Evolutionary conservation across 2,329 filamentous ascomycete species (phyloP).

Genomic region (Ophiostoma fasciatum): DNA sequence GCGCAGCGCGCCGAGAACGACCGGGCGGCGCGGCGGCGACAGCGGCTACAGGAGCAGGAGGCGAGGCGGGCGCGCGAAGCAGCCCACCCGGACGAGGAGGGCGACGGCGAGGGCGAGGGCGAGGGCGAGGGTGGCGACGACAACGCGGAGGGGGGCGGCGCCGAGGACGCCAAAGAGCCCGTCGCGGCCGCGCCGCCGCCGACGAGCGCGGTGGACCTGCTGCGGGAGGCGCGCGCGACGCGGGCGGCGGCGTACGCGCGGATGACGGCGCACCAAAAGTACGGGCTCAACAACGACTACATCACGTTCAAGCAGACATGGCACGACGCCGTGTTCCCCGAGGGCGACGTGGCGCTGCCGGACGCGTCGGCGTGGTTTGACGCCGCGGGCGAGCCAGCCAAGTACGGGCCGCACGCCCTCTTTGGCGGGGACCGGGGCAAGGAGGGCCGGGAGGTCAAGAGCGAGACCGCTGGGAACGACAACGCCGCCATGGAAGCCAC

Average conservation of each 20-base stretch:
- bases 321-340: constrained; percentile 36
- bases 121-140: constrained; percentile 15
- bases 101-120: constrained; percentile 10
- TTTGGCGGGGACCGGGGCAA: constrained; percentile 8
- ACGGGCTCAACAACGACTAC: constrained; percentile 43
- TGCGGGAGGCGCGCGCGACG: constrained; percentile 21
- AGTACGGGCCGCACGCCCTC: constrained; percentile 12
- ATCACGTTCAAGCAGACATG: constrained; percentile 42
- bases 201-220: constrained; percentile 19
- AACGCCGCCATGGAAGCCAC: no score
- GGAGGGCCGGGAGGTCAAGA: constrained; percentile 15
- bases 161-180: constrained; percentile 12
- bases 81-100: constrained; percentile 9
- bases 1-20: constrained; percentile 13
- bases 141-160: constrained; percentile 13
- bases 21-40: constrained; percentile 1
- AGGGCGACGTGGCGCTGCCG: constrained; percentile 34
- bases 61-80: background rate
- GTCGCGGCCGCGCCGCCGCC: constrained; percentile 5
- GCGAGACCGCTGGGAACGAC: constrained; percentile 40
- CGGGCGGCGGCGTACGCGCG: constrained; percentile 28
- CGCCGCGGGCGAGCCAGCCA: constrained; percentile 24
- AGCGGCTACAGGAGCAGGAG: background rate
- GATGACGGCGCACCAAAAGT: constrained; percentile 30
- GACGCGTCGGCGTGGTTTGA: constrained; percentile 41